These are phyloP conservation scores for Quercus wislizeni DNA, from an alignment of 306 rosid species.

Conservation along the genomic window DNA sequence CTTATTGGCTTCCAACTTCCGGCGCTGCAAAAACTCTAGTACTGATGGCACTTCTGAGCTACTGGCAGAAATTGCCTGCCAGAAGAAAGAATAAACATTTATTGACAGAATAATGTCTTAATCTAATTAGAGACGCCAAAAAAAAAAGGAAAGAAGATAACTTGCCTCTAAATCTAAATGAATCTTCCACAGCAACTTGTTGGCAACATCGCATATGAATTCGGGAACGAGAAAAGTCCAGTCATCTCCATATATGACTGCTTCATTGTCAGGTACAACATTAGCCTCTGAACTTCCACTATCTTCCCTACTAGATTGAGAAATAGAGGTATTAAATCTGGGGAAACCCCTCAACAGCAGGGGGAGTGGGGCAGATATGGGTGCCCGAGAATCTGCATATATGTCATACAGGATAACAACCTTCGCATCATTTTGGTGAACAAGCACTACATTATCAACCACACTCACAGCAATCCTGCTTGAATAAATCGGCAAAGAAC, in stretches of 20 bases:
- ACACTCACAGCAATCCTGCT: conserved; percentile 82
- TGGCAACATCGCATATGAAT: conserved; percentile 71
- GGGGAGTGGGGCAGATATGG: conserved; percentile 98
- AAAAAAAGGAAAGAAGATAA: conserved; percentile 15
- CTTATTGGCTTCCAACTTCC: conserved; percentile 79
- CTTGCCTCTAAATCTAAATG: conserved; percentile 84
- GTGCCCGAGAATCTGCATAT: conserved; percentile 81
- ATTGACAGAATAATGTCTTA: conserved; percentile 15
- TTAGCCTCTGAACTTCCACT: conserved; percentile 46
- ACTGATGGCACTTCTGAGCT: conserved; percentile 93
- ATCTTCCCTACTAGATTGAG: conserved; percentile 60
- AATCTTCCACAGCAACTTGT: conserved; percentile 75
- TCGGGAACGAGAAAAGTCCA: conserved; percentile 91
- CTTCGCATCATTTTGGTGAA: conserved; percentile 97
- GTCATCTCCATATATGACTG: conserved; percentile 58
- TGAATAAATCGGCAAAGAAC: conserved; percentile 93
- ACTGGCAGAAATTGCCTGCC: conserved; percentile 91
- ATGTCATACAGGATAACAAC: conserved; percentile 92
- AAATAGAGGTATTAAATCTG: conserved; percentile 47
- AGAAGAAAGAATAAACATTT: conserved; percentile 13
- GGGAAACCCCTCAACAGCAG: conserved; percentile 77
- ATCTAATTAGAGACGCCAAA: neutral
- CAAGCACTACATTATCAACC: conserved; percentile 89
- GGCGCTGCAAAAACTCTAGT: conserved; percentile 94
- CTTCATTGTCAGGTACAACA: conserved; percentile 47